Evolutionary conservation across 2,329 filamentous ascomycete genomes (phyloP).

Genomic region (Xylaria sp.): DNA sequence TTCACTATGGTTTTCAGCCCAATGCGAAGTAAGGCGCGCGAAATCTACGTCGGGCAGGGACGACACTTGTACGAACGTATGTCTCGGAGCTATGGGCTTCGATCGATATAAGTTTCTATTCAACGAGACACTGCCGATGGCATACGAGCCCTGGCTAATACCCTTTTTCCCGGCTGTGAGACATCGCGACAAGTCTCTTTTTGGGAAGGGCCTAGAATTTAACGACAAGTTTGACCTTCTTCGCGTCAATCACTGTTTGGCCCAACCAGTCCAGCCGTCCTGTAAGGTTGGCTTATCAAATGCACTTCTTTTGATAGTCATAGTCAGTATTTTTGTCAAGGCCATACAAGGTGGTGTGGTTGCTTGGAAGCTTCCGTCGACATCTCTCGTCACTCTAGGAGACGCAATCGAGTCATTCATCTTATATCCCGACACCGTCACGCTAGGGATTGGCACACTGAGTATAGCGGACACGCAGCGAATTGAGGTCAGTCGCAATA

Average conservation of each 20-base stretch:
- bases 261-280: not conserved
- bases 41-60: not conserved
- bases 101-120: not conserved
- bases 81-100: not conserved
- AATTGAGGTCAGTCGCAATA: not conserved
- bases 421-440: not conserved
- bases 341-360: not conserved
- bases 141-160: not conserved
- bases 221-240: not conserved
- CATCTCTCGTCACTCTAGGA: slow-evolving; percentile 5
- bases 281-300: slow-evolving; percentile 10
- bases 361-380: not conserved
- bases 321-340: not conserved
- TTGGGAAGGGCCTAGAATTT: not conserved
- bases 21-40: not conserved
- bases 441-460: not conserved
- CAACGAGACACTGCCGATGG: not conserved
- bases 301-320: not conserved
- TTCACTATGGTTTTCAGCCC: slow-evolving; percentile 5
- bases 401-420: slow-evolving; percentile 18
- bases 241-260: not conserved
- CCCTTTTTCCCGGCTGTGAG: not conserved
- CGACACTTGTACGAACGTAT: not conserved
- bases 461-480: not conserved
- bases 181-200: not conserved